A percentile compares a stretch with the other conserved stretches of the same genome.
Conservation (phyloP, 371 early-diverging fungal species). For the Amoeboradix gromovi region DNA sequence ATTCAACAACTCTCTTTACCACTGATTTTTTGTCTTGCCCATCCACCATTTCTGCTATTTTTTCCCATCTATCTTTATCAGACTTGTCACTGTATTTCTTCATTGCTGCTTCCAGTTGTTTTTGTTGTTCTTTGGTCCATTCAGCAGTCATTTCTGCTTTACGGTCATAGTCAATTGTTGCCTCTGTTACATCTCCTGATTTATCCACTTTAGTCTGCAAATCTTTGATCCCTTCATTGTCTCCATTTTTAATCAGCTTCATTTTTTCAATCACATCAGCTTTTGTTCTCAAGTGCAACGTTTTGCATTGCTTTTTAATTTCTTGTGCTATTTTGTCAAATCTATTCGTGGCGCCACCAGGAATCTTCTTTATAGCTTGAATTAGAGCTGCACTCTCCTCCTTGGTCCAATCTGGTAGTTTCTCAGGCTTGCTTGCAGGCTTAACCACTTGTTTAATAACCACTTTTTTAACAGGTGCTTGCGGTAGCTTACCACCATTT, state of each 20-base stretch:
- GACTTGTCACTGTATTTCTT: slow-evolving; percentile 12
- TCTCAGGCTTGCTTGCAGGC: not conserved
- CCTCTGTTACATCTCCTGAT: not conserved
- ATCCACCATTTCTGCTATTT: slow-evolving; percentile 10
- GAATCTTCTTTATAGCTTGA: slow-evolving; percentile 16
- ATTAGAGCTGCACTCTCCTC: slow-evolving; percentile 16
- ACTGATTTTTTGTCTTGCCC: slow-evolving; percentile 1
- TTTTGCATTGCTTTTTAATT: slow-evolving; percentile 5
- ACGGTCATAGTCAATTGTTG: slow-evolving; percentile 5
- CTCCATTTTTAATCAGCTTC: slow-evolving; percentile 9
- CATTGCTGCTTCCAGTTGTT: slow-evolving; percentile 13
- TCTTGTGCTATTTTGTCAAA: slow-evolving; percentile 1
- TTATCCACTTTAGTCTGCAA: no score
- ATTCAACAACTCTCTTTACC: slow-evolving; percentile 2
- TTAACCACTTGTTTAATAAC: no score
- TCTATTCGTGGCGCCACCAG: slow-evolving; percentile 12
- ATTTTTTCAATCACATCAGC: slow-evolving; percentile 14
- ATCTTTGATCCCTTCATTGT: no score
- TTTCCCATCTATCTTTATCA: slow-evolving; percentile 15
- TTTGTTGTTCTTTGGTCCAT: slow-evolving; percentile 16
- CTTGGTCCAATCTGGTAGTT: slow-evolving; percentile 10
- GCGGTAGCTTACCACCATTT: no score
- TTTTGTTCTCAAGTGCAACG: slow-evolving; percentile 6
- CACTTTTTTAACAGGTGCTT: no score
- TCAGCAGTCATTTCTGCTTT: slow-evolving; percentile 7